phyloP scores from a whole-genome alignment of 192 early-diverging fungal species.

The Coemansia sp. region DNA sequence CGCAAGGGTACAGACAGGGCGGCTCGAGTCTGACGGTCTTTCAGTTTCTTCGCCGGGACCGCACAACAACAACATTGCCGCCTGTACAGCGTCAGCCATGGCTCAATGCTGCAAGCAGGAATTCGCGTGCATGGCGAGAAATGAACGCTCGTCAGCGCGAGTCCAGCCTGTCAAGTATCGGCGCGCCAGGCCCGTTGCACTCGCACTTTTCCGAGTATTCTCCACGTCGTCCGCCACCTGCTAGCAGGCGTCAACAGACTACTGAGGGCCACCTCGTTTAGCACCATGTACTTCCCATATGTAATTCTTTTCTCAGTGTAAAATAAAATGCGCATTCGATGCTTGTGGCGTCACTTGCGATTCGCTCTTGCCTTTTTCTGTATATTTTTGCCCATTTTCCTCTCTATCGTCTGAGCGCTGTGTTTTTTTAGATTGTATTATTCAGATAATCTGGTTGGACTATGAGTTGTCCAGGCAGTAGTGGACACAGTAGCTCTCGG shows the following conservation, averaged over 20 bases:
- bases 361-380: neutral
- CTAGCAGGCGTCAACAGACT: conserved; percentile 4
- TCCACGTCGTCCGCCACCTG: conserved; percentile 12
- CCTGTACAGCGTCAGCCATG: conserved; percentile 24
- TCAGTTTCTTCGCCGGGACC: neutral
- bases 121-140: conserved; percentile 46
- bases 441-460: neutral
- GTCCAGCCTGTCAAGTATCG: conserved; percentile 1
- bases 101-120: conserved; percentile 25
- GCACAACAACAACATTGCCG: neutral
- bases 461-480: neutral
- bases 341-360: neutral
- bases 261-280: neutral
- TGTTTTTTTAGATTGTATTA: neutral
- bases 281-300: neutral
- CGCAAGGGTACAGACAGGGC: conserved; percentile 5
- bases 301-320: neutral
- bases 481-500: conserved; percentile 2
- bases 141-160: conserved; percentile 27
- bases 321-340: neutral
- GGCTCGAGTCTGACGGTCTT: conserved; percentile 14
- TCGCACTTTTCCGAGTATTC: neutral
- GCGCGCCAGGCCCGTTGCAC: neutral
- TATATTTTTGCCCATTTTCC: neutral
- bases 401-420: neutral